These are phyloP conservation scores for Suillus subluteus DNA, from an alignment of 768 basidiomycete species.

Conservation along the genomic window DNA sequence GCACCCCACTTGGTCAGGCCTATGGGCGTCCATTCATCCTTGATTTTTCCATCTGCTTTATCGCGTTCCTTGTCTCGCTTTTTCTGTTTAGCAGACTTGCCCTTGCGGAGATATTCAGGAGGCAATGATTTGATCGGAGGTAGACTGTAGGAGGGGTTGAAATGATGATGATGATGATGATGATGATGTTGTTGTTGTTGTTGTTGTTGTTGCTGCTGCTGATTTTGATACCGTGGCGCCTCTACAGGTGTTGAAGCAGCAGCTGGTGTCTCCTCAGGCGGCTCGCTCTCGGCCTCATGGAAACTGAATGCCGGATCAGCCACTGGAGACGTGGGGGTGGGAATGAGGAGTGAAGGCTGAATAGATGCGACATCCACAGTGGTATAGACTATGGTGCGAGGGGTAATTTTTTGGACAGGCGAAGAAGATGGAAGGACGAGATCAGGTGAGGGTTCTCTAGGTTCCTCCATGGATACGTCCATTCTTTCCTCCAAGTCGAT, in stretches of 20 bases:
- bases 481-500: conserved; percentile 19
- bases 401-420: conserved; percentile 14
- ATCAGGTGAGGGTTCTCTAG: conserved; percentile 28
- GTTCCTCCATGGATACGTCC: conserved; percentile 23
- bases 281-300: conserved; percentile 32
- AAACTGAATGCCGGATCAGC: conserved; percentile 37
- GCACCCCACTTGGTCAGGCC: conserved; percentile 77
- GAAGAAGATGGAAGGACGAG: conserved; percentile 30
- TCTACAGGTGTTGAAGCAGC: conserved; percentile 17
- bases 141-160: conserved; percentile 52
- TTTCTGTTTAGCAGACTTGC: conserved; percentile 50
- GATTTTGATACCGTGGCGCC: conserved; percentile 29
- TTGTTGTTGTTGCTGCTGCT: neutral
- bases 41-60: conserved; percentile 44
- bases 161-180: conserved; percentile 35
- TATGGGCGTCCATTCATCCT: conserved; percentile 66
- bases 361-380: conserved; percentile 32
- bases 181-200: too few relatives aligned
- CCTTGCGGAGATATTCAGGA: conserved; percentile 54
- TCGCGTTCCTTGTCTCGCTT: conserved; percentile 54
- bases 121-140: conserved; percentile 61
- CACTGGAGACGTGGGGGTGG: conserved; percentile 40
- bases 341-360: conserved; percentile 37
- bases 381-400: conserved; percentile 25
- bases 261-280: conserved; percentile 21